These are phyloP conservation scores for Sporothrix brunneoviolacea DNA, from an alignment of 2,329 filamentous ascomycete genomes.

Conservation along the genomic window DNA sequence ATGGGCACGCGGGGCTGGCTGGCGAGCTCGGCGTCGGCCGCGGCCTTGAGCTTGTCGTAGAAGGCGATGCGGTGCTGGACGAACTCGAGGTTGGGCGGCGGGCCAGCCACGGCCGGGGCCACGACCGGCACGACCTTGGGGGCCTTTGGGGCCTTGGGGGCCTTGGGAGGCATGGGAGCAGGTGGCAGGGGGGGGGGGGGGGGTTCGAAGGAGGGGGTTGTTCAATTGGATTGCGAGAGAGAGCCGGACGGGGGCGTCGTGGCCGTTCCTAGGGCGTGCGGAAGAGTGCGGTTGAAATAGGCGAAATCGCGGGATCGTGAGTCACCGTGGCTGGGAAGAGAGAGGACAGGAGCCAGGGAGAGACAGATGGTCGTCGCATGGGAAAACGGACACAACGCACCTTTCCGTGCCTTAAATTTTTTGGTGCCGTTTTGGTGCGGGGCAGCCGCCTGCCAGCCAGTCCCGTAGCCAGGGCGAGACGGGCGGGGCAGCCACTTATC, in stretches of 20 bases:
- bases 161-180: constrained; percentile 5
- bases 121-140: constrained; percentile 18
- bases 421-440: no score
- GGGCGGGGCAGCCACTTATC: no score
- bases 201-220: neutral
- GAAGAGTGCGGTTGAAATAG: neutral
- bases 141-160: constrained; percentile 16
- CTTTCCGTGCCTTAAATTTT: neutral
- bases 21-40: constrained; percentile 70
- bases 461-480: no score
- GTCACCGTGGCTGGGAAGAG: no score
- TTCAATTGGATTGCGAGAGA: neutral
- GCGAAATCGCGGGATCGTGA: no score
- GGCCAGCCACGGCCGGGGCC: constrained; percentile 23
- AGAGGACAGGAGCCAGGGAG: no score
- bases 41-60: constrained; percentile 82
- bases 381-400: no score
- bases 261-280: no score
- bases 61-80: constrained; percentile 77
- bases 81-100: constrained; percentile 57
- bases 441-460: neutral
- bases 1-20: constrained; percentile 67
- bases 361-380: no score
- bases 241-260: neutral
- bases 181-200: neutral